Percentiles rank a stretch among this genome's conserved stretches.
These are phyloP conservation scores for Penicillium sp. DNA, from an alignment of 2,329 filamentous ascomycete genomes.

Conservation along the genomic window DNA sequence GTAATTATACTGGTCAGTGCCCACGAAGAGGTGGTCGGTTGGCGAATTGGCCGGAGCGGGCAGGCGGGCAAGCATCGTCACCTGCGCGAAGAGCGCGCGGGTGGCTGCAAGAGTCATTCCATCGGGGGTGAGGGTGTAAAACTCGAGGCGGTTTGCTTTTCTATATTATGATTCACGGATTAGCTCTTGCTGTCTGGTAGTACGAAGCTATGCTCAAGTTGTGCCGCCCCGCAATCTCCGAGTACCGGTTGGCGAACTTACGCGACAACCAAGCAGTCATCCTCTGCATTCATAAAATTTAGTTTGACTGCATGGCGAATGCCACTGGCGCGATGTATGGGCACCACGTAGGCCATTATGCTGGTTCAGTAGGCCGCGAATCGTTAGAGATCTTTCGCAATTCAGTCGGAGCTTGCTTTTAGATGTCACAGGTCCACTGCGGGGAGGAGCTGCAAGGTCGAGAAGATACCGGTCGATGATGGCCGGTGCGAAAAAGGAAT, in stretches of 20 bases:
- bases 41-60: constrained; percentile 59
- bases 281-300: constrained; percentile 65
- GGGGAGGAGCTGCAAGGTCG: neutral
- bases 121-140: constrained; percentile 55
- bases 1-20: constrained; percentile 83
- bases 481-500: neutral
- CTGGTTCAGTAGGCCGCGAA: neutral
- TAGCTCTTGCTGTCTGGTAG: constrained; percentile 1
- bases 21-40: constrained; percentile 84
- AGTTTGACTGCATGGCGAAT: constrained; percentile 82
- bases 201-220: neutral
- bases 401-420: constrained; percentile 7
- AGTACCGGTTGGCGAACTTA: constrained; percentile 47
- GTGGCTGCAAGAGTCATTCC: constrained; percentile 62
- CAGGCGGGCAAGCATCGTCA: constrained; percentile 66
- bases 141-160: constrained; percentile 48
- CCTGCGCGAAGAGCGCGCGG: constrained; percentile 73
- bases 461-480: neutral
- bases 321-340: constrained; percentile 87
- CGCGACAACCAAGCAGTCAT: constrained; percentile 83
- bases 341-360: constrained; percentile 86
- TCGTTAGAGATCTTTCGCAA: neutral
- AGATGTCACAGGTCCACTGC: constrained; percentile 6
- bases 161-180: constrained; percentile 5
- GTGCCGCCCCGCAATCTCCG: neutral